These are phyloP conservation scores for Penicillium verrucosum DNA, from an alignment of 2,329 filamentous ascomycete genomes.

Conservation along the genomic window DNA sequence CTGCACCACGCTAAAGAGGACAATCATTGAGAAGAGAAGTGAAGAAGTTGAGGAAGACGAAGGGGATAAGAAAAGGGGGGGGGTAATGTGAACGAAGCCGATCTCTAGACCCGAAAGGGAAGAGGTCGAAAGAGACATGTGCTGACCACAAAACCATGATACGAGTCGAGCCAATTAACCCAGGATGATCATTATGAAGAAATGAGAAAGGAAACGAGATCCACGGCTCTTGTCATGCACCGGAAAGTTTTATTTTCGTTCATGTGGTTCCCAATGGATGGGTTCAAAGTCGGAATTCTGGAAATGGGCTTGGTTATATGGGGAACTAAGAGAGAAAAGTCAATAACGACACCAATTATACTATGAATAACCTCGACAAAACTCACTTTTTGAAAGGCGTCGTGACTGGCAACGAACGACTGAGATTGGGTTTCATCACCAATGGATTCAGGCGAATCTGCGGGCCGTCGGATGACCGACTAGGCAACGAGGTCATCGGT, in stretches of 20 bases:
- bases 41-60: not conserved
- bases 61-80: not conserved
- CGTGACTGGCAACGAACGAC: conserved; percentile 40
- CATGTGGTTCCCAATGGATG: conserved; percentile 44
- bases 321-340: conserved; percentile 31
- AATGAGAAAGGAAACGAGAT: not conserved
- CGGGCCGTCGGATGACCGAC: conserved; percentile 36
- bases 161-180: not conserved
- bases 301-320: conserved; percentile 47
- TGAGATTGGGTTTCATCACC: conserved; percentile 41
- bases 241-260: conserved; percentile 22
- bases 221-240: conserved; percentile 18
- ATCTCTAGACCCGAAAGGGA: not conserved
- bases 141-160: not conserved
- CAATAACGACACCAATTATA: not conserved
- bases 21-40: conserved; percentile 6
- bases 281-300: conserved; percentile 47
- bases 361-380: not conserved
- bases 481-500: conserved; percentile 35
- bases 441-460: conserved; percentile 44
- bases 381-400: conserved; percentile 44
- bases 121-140: not conserved
- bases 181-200: not conserved
- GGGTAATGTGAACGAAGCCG: not conserved
- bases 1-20: conserved; percentile 24